A percentile compares a stretch with the other conserved stretches of the same genome.
Conservation (phyloP, 495 filamentous ascomycete species). For the Aspergillus saccharolyticus region DNA sequence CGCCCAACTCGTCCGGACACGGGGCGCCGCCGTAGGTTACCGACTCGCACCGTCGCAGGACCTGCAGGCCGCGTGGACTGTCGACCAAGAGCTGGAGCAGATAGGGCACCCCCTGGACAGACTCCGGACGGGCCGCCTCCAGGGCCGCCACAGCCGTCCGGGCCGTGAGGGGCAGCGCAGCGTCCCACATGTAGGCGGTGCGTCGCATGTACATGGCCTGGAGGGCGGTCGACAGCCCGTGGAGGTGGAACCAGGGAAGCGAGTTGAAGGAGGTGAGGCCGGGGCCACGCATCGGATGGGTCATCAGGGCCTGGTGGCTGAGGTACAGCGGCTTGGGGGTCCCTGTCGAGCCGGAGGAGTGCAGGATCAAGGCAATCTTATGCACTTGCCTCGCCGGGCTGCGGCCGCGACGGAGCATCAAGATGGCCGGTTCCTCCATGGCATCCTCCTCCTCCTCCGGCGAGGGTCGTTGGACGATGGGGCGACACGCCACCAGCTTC, state of each 20-base stretch:
- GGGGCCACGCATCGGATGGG: conserved; percentile 27
- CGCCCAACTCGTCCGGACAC: conserved; percentile 55
- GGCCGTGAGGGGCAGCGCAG: conserved; percentile 50
- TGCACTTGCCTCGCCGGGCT: conserved; percentile 25
- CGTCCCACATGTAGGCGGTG: conserved; percentile 47
- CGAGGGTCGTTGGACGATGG: conserved; percentile 20
- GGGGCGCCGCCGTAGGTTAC: conserved; percentile 50
- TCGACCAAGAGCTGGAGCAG: conserved; percentile 51
- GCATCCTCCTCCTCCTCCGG: conserved; percentile 10
- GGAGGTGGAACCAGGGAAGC: conserved; percentile 53
- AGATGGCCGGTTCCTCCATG: conserved; percentile 20
- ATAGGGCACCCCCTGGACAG: conserved; percentile 54
- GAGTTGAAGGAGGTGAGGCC: conserved; percentile 48
- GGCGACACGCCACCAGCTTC: conserved; percentile 32
- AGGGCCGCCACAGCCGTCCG: conserved; percentile 43
- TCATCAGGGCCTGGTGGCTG: conserved; percentile 38
- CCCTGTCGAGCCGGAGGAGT: conserved; percentile 57
- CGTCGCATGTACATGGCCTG: conserved; percentile 51
- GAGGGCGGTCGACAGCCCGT: conserved; percentile 42
- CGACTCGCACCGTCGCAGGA: conserved; percentile 38
- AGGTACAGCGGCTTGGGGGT: conserved; percentile 49
- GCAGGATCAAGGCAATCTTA: conserved; percentile 44
- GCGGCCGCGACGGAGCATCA: conserved; percentile 31
- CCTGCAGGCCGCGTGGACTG: conserved; percentile 40
- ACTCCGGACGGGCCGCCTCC: conserved; percentile 42